Percentiles rank a stretch among this genome's conserved stretches.
Evolutionary conservation across 176 grass and related monocot species (phyloP).

Genomic region (Pontederia paniculata): DNA sequence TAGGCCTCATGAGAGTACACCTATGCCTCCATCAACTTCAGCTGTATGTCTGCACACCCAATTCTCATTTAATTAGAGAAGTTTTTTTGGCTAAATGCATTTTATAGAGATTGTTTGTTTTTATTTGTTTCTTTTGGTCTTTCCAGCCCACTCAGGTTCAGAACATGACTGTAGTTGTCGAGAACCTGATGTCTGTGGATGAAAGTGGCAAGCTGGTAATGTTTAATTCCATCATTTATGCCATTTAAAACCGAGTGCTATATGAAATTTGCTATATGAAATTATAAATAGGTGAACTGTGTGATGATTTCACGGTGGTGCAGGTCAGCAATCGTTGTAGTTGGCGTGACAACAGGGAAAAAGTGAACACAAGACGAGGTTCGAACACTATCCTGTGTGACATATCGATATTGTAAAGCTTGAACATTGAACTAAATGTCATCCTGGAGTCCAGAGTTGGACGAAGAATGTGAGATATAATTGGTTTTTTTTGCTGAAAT

Average conservation of each 20-base stretch:
- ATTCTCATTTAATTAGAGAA: slow-evolving; percentile 1
- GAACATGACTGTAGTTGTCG: slow-evolving; percentile 71
- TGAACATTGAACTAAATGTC: background rate
- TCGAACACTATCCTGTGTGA: background rate
- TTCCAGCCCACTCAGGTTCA: slow-evolving; percentile 31
- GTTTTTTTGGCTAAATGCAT: background rate
- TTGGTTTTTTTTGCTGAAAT: too few relatives aligned
- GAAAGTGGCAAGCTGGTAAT: slow-evolving; percentile 80
- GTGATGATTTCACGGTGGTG: slow-evolving; percentile 3
- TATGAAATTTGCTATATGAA: background rate
- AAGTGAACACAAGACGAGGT: background rate
- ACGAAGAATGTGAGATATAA: too few relatives aligned
- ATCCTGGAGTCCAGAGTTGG: too few relatives aligned
- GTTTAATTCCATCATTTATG: background rate
- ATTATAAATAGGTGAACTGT: background rate
- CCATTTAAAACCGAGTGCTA: background rate
- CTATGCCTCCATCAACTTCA: slow-evolving; percentile 9
- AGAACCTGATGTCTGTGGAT: slow-evolving; percentile 86
- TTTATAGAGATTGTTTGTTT: background rate
- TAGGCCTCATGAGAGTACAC: slow-evolving; percentile 18
- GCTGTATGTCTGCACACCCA: slow-evolving; percentile 19
- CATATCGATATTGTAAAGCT: background rate
- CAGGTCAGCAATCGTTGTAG: slow-evolving; percentile 91
- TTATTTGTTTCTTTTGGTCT: background rate
- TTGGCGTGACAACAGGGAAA: slow-evolving; percentile 57